A percentile compares a stretch with the other conserved stretches of the same genome.
Evolutionary conservation across 2,329 filamentous ascomycete genomes (phyloP).

Genomic region (Colletotrichum phormii): DNA sequence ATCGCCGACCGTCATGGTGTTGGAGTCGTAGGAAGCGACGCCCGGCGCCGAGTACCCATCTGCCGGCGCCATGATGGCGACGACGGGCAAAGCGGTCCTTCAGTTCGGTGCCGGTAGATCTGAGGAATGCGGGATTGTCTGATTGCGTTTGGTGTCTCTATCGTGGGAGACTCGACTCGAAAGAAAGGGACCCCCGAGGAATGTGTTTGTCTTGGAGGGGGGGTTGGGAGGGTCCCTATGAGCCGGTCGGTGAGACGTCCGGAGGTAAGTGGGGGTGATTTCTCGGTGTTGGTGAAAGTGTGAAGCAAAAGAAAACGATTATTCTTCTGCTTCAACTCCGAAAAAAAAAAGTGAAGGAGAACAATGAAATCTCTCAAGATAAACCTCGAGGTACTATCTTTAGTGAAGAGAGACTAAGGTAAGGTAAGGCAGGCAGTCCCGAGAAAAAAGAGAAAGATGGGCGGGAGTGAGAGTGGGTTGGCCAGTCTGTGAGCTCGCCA

Average conservation of each 20-base stretch:
- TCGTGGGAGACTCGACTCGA: constrained; percentile 19
- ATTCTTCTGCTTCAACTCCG: neutral
- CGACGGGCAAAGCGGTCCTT: constrained; percentile 41
- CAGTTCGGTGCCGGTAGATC: constrained; percentile 16
- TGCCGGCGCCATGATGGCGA: constrained; percentile 70
- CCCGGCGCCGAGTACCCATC: constrained; percentile 75
- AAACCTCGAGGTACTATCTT: constrained; percentile 17
- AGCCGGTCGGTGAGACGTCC: constrained; percentile 28
- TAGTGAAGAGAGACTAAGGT: neutral
- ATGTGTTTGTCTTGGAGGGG: constrained; percentile 27
- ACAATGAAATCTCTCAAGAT: constrained; percentile 5
- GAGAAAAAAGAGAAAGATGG: neutral
- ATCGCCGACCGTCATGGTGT: constrained; percentile 82
- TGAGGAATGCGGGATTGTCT: constrained; percentile 19
- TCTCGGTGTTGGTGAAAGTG: constrained; percentile 6
- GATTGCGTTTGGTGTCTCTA: neutral
- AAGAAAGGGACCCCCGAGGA: constrained; percentile 4
- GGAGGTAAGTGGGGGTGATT: constrained; percentile 23
- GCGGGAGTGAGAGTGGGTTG: constrained; percentile 4
- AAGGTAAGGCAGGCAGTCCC: neutral
- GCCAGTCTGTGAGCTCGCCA: constrained; percentile 31
- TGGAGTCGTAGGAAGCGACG: constrained; percentile 77
- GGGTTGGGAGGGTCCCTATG: constrained; percentile 7
- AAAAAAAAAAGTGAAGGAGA: neutral
- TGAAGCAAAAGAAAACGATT: constrained; percentile 12